These are phyloP conservation scores for Cyclostephanos tholiformis DNA, from an alignment of 108 stramenopile genomes.

Conservation along the genomic window DNA sequence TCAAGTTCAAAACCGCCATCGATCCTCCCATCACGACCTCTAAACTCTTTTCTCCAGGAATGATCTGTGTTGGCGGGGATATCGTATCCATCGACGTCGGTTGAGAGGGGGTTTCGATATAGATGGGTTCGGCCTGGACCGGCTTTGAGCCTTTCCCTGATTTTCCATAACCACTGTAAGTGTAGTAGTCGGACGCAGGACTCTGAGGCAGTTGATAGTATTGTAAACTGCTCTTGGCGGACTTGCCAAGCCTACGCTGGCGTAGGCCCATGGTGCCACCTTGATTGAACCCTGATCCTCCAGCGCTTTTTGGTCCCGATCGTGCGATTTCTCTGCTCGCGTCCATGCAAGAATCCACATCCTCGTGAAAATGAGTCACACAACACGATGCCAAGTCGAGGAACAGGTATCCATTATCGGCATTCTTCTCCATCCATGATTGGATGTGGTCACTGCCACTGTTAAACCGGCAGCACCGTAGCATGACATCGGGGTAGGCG, in stretches of 20 bases:
- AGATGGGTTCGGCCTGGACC: background rate
- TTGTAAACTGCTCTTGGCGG: slow-evolving; percentile 6
- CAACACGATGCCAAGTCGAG: slow-evolving; percentile 27
- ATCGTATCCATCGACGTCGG: background rate
- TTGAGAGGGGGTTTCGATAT: background rate
- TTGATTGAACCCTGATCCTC: background rate
- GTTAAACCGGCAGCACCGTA: slow-evolving; percentile 9
- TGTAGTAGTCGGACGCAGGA: background rate
- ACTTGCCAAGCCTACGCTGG: slow-evolving; percentile 9
- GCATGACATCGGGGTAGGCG: slow-evolving; percentile 17
- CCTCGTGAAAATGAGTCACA: slow-evolving; percentile 13
- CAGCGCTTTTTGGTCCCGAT: background rate
- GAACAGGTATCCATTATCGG: slow-evolving; percentile 8
- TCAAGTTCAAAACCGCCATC: slow-evolving; percentile 18
- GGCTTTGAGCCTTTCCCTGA: slow-evolving; percentile 11
- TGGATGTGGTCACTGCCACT: slow-evolving; percentile 5
- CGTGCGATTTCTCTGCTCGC: background rate
- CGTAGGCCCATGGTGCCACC: background rate
- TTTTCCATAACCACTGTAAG: slow-evolving; percentile 7
- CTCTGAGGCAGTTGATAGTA: background rate
- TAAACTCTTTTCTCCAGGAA: slow-evolving; percentile 8
- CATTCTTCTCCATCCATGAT: slow-evolving; percentile 15
- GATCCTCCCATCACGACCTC: slow-evolving; percentile 38
- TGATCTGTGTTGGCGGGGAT: too few relatives aligned
- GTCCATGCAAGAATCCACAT: slow-evolving; percentile 7